Conservation (phyloP, 2,329 filamentous ascomycete genomes). For the Colletotrichum sp. region DNA sequence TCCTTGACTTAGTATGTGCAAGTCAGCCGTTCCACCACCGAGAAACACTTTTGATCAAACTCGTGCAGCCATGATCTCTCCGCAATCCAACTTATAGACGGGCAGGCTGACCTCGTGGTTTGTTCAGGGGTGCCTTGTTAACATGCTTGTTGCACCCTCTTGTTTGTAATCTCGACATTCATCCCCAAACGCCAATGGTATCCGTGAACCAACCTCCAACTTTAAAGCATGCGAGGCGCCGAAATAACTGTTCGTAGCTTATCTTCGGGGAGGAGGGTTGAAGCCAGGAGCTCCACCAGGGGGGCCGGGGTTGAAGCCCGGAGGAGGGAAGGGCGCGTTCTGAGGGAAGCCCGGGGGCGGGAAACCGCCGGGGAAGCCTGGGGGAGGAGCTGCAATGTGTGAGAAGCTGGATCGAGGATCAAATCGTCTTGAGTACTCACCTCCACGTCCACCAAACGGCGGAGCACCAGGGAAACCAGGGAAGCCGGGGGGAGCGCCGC, state of each 20-base stretch:
- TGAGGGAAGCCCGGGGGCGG: slow-evolving; percentile 49
- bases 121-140: slow-evolving; percentile 11
- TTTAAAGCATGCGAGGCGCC: slow-evolving; percentile 21
- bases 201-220: slow-evolving; percentile 23
- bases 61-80: slow-evolving; percentile 1
- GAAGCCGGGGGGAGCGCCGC: slow-evolving; percentile 65
- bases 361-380: slow-evolving; percentile 56
- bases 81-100: background rate
- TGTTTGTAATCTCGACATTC: slow-evolving; percentile 21
- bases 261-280: slow-evolving; percentile 73
- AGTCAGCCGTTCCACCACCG: background rate
- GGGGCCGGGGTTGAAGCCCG: slow-evolving; percentile 54
- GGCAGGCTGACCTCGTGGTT: background rate
- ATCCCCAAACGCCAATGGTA: slow-evolving; percentile 38
- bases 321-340: slow-evolving; percentile 48
- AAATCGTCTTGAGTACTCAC: slow-evolving; percentile 44
- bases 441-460: slow-evolving; percentile 57
- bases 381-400: slow-evolving; percentile 47
- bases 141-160: slow-evolving; percentile 3
- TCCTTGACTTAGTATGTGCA: background rate
- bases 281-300: slow-evolving; percentile 71
- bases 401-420: slow-evolving; percentile 28
- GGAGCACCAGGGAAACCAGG: slow-evolving; percentile 57
- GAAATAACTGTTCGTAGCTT: slow-evolving; percentile 26
- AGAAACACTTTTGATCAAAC: background rate